A percentile compares a stretch with the other conserved stretches of the same genome.
Conservation (phyloP, 2,329 filamentous ascomycete genomes). For the Orbilia javanica region DNA sequence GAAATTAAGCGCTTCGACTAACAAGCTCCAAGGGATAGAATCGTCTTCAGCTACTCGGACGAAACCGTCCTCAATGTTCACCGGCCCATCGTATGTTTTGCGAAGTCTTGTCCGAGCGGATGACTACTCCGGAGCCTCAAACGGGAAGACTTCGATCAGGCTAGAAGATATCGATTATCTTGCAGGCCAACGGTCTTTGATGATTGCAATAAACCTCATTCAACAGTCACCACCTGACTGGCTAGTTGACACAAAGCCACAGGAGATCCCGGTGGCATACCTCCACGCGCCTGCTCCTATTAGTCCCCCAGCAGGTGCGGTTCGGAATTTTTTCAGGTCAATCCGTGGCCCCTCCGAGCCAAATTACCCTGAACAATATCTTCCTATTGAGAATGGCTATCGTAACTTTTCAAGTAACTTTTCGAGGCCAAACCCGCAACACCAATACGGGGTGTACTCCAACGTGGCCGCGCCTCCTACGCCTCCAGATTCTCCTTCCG, state of each 20-base stretch:
- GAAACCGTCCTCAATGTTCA: conserved; percentile 53
- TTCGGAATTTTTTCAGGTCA: conserved; percentile 41
- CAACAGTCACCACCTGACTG: conserved; percentile 56
- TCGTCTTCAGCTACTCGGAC: conserved; percentile 52
- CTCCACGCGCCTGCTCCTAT: conserved; percentile 31
- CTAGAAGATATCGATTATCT: conserved; percentile 55
- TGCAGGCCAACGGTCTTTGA: conserved; percentile 51
- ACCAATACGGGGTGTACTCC: conserved; percentile 34
- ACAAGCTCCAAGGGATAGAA: conserved; percentile 40
- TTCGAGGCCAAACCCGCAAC: conserved; percentile 31
- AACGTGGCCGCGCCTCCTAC: conserved; percentile 33
- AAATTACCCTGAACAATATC: conserved; percentile 24
- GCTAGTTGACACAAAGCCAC: conserved; percentile 31
- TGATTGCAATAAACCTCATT: conserved; percentile 56
- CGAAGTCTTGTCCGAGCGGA: conserved; percentile 53
- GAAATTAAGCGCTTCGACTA: not conserved
- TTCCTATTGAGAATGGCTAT: conserved; percentile 14
- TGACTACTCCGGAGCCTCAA: conserved; percentile 37
- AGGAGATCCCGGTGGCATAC: not conserved
- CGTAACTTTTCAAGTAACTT: conserved; percentile 24
- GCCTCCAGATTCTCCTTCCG: conserved; percentile 49
- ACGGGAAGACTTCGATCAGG: conserved; percentile 32
- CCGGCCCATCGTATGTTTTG: conserved; percentile 47
- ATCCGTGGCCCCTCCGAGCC: conserved; percentile 36
- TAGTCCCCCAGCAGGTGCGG: conserved; percentile 1